Base-by-base conservation (phyloP, 2,329 filamentous ascomycete genomes). In the Xylariaceae sp. region DNA sequence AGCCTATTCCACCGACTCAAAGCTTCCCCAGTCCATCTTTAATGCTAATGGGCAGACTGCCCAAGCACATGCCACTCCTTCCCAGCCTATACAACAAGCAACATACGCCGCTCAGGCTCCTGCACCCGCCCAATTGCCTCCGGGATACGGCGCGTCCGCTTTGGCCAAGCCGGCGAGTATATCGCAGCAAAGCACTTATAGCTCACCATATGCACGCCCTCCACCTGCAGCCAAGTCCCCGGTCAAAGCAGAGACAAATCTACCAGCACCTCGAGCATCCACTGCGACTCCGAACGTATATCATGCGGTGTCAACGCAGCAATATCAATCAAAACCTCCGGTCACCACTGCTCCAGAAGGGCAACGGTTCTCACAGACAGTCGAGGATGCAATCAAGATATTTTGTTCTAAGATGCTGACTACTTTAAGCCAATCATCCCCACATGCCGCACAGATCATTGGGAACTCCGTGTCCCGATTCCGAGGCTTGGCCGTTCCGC, bases 121-220 rank as follows among this genome's bases (percentile, higher is more conserved):
- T 17, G 59, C 61, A 22, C 59, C 61, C 20, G 59, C 60, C 19
- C 61, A 63, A 39, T 33, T 62, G 22, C 58, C 61, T 39, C 48
- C 51, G 29, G 52, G 54, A 25, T 61, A 61, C 41, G 53, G 52
- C 23, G 50, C 40, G 11, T 34, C 57, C 22, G 36, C 47, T 6
- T 34, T 62, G 6, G 47, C 58, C n/a, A 55, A 56, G 23, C 60
- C 57, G 33, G 42, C 58, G 17, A 55, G 42, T 22, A 49, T 48
- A 16, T 27, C 53, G n/a, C 60, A 63, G 33, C 60, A 60, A 47
- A 58, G 56, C 42, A 61, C 60, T 2, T 64, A 63, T 46, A 63
- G 54, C 37, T 63, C 61, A 22, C 61, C 59, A 19, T 64, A 64
- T 38, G 59, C 60, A 10, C 57, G 61, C 43, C 60, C 61, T 14